Base-by-base conservation (phyloP, 306 rosid species). In the Quercus dentata region DNA sequence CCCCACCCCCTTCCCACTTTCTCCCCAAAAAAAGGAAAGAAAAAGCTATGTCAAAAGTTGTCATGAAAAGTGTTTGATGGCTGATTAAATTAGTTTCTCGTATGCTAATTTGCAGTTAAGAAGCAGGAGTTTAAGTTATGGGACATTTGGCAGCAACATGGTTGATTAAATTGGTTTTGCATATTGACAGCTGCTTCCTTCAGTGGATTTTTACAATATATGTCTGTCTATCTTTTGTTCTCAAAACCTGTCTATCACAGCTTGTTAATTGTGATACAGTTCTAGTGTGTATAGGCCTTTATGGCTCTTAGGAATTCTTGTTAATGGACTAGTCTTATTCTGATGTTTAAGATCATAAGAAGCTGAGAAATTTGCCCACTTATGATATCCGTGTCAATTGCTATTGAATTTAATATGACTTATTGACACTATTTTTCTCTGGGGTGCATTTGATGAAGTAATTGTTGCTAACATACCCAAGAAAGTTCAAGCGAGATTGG, bases 81-180 rank as follows among this genome's bases (percentile, higher is more conserved):
- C n/a, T 67, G 23, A 3, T 35, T 67, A 67, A 67, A 35, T 19
- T 67, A 23, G 52, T 33, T 67, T 77, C 19, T 74, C 44, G 10
- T 51, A 11, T 69, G 69, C 28, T 35, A 78, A 71, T 46, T 80
- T 68, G 59, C 91, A 89, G 91, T 31, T 91, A 62, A 87, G 81
- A 83, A 80, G 84, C 81, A 83, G 87, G 76, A 83, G 81, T 85
- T 63, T 69, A 78, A 82, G 68, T 21, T 85, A 86, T 59, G 90
- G 79, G 41, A 80, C 65, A 35, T 74, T 19, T 61, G 21, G 73
- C 49, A 35, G 69, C 75, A 79, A 80, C 59, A 79, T 38, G 25
- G 14, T 35, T 67, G 23, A 19, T 35, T 67, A 67, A 67, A 35
- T 67, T 35, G 52, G 52, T 33, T 67, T 73, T 19, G 38, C 27